These are phyloP conservation scores for Dichomitus squalens DNA, from an alignment of 1,284 basidiomycete species.

Conservation along the genomic window DNA sequence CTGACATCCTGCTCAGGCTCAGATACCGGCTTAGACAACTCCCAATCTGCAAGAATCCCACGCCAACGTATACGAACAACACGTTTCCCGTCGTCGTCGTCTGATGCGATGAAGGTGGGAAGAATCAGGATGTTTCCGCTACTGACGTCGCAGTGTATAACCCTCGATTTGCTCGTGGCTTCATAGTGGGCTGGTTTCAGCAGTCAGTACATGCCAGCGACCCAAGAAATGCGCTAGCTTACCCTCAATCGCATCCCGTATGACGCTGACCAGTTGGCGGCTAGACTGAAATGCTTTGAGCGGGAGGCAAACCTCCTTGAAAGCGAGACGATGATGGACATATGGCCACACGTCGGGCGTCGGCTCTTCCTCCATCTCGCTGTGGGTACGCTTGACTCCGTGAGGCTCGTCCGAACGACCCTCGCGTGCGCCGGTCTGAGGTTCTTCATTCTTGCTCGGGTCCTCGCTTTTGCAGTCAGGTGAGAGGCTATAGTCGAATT, in stretches of 20 bases:
- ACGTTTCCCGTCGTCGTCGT: neutral
- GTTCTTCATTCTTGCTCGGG: neutral
- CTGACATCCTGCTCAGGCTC: too few relatives aligned
- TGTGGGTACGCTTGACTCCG: too few relatives aligned
- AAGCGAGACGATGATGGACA: neutral
- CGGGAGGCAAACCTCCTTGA: neutral
- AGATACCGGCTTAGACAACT: neutral
- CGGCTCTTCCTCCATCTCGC: neutral
- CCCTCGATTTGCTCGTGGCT: neutral
- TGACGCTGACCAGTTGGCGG: neutral
- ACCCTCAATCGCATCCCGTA: neutral
- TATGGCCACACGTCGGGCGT: neutral
- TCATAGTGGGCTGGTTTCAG: neutral
- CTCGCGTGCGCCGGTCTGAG: neutral
- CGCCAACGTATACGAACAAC: neutral
- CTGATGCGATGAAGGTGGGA: neutral
- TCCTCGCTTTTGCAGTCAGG: neutral
- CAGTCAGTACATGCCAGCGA: too few relatives aligned
- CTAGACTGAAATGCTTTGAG: neutral
- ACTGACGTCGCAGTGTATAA: constrained; percentile 1
- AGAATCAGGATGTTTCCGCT: neutral
- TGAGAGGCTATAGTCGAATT: neutral
- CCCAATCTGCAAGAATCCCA: neutral
- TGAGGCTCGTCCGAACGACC: too few relatives aligned
- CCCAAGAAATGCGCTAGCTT: neutral